phyloP scores from a whole-genome alignment of 1,139 yeast species.

The Saccharomycopsis phalli region DNA sequence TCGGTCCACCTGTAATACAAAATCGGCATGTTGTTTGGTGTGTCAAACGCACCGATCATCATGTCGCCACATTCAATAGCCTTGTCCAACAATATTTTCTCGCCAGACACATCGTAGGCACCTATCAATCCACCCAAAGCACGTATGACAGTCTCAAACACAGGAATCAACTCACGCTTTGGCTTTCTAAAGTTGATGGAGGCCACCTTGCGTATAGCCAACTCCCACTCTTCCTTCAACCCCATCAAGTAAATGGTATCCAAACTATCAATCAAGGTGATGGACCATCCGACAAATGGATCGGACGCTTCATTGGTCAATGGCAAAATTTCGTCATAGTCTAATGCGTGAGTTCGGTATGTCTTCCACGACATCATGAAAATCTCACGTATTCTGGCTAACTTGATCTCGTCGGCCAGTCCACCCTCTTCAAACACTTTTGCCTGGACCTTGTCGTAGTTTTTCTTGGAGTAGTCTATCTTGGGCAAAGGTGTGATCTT shows the following conservation, averaged over 20 bases:
- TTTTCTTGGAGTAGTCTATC: conserved; percentile 15
- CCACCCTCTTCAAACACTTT: conserved; percentile 25
- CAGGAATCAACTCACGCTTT: conserved; percentile 39
- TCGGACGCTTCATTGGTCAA: conserved; percentile 28
- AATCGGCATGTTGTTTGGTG: conserved; percentile 61
- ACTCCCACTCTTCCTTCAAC: conserved; percentile 41
- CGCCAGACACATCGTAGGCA: conserved; percentile 57
- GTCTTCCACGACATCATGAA: conserved; percentile 51
- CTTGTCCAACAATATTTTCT: conserved; percentile 43
- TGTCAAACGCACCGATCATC: conserved; percentile 59
- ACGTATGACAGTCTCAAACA: conserved; percentile 66
- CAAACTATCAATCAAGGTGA: conserved; percentile 54
- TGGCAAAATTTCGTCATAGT: conserved; percentile 52
- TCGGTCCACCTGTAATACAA: conserved; percentile 52
- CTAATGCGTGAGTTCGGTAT: conserved; percentile 55
- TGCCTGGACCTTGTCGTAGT: conserved; percentile 28
- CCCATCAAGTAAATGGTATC: conserved; percentile 64
- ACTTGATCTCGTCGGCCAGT: conserved; percentile 29
- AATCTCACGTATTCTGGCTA: conserved; percentile 40
- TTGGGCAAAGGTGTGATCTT: conserved; percentile 26
- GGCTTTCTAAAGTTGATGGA: conserved; percentile 43
- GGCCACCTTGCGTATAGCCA: conserved; percentile 44
- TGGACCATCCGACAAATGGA: conserved; percentile 41
- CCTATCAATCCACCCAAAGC: conserved; percentile 67
- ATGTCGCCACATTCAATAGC: conserved; percentile 62